Percentiles rank a stretch among this genome's conserved stretches.
These are phyloP conservation scores for Selaginella tamariscina DNA, from an alignment of 75 land plant species.

Conservation along the genomic window DNA sequence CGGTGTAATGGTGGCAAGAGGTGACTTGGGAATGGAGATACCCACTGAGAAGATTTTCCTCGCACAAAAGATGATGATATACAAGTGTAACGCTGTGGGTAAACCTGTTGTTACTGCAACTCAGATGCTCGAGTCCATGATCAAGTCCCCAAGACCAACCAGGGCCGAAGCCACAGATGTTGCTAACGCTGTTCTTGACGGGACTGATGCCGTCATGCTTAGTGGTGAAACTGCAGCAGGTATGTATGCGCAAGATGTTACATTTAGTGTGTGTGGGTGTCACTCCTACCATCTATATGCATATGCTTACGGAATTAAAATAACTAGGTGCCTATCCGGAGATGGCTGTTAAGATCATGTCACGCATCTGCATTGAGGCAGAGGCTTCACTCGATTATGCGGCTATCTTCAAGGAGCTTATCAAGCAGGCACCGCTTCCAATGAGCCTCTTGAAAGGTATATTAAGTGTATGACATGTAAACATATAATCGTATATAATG, in stretches of 20 bases:
- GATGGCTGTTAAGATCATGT: slow-evolving; percentile 72
- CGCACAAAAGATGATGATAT: slow-evolving; percentile 93
- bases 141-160: slow-evolving; percentile 81
- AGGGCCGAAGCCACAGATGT: slow-evolving; percentile 93
- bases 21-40: slow-evolving; percentile 92
- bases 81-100: slow-evolving; percentile 77
- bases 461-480: no score
- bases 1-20: slow-evolving; percentile 88
- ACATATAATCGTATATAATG: no score
- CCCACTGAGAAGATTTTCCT: slow-evolving; percentile 85
- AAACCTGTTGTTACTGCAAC: slow-evolving; percentile 93
- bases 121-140: slow-evolving; percentile 95
- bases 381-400: slow-evolving; percentile 73
- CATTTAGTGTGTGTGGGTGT: no score
- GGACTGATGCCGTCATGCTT: slow-evolving; percentile 79
- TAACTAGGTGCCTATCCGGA: slow-evolving; percentile 78
- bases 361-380: slow-evolving; percentile 69
- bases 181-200: slow-evolving; percentile 84
- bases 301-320: no score
- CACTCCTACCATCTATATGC: no score
- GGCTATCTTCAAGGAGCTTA: slow-evolving; percentile 59
- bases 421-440: slow-evolving; percentile 54
- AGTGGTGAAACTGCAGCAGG: slow-evolving; percentile 94
- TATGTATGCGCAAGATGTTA: no score
- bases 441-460: slow-evolving; percentile 92